These are phyloP conservation scores for Gossypium turneri DNA, from an alignment of 345 rosid species.

Conservation along the genomic window DNA sequence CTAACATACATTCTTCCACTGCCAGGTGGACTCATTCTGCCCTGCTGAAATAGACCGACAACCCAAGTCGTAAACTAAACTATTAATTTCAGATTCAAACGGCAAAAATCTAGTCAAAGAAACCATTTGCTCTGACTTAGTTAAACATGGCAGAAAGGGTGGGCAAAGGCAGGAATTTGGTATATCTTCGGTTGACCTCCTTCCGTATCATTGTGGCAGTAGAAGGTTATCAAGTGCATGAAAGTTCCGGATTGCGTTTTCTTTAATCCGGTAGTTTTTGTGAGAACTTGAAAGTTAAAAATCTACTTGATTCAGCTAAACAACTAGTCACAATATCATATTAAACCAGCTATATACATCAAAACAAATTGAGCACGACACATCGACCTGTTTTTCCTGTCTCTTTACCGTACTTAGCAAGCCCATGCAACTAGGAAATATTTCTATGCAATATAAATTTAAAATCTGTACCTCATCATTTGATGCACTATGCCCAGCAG, in stretches of 20 bases:
- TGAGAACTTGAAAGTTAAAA: neutral
- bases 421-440: neutral
- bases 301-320: neutral
- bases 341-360: neutral
- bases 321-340: neutral
- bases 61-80: neutral
- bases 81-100: constrained; percentile 8
- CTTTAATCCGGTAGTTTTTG: neutral
- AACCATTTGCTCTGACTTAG: neutral
- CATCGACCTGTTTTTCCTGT: neutral
- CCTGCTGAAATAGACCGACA: constrained; percentile 40
- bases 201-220: neutral
- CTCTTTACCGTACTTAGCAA: neutral
- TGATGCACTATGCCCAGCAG: constrained; percentile 27
- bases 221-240: neutral
- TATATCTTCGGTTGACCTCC: neutral
- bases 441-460: neutral
- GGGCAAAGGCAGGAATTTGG: neutral
- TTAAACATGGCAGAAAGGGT: neutral
- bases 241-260: neutral
- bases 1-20: constrained; percentile 66
- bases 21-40: constrained; percentile 35
- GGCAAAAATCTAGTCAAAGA: neutral
- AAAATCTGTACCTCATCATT: constrained; percentile 46
- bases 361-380: constrained; percentile 9